Percentiles rank a stretch among this genome's conserved stretches.
Evolutionary conservation across 352 stramenopile species (phyloP).

Genomic region (Thraustotheca clavata): DNA sequence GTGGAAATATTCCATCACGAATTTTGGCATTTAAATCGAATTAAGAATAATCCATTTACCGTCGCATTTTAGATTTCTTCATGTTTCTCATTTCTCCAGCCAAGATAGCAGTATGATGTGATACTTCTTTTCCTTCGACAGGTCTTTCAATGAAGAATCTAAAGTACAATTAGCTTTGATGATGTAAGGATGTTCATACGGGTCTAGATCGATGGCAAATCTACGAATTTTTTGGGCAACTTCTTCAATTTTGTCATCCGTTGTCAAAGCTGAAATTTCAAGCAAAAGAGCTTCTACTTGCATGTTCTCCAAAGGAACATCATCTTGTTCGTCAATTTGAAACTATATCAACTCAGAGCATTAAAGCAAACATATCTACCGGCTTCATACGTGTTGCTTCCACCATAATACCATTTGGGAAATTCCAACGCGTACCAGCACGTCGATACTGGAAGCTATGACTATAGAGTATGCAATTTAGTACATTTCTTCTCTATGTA

Average conservation of each 20-base stretch:
- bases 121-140: conserved; percentile 76
- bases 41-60: background rate
- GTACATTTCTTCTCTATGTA: background rate
- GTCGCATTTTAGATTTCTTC: conserved; percentile 20
- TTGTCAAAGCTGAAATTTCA: conserved; percentile 77
- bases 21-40: conserved; percentile 26
- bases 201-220: conserved; percentile 70
- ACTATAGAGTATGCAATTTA: conserved; percentile 25
- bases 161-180: background rate
- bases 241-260: conserved; percentile 80
- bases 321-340: conserved; percentile 73
- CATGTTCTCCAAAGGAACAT: conserved; percentile 78
- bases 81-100: conserved; percentile 53
- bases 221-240: conserved; percentile 72
- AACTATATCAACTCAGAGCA: conserved; percentile 28
- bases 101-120: conserved; percentile 71
- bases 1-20: conserved; percentile 49
- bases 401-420: conserved; percentile 76
- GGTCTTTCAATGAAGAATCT: conserved; percentile 74
- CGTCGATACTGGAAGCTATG: conserved; percentile 82
- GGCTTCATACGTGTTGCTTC: conserved; percentile 81
- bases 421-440: conserved; percentile 69
- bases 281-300: conserved; percentile 75
- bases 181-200: conserved; percentile 7
- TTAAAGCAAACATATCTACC: conserved; percentile 27